A percentile compares a stretch with the other conserved stretches of the same genome.
phyloP scores from a whole-genome alignment of 768 basidiomycete species.

The Xerocomellus dryophilus region DNA sequence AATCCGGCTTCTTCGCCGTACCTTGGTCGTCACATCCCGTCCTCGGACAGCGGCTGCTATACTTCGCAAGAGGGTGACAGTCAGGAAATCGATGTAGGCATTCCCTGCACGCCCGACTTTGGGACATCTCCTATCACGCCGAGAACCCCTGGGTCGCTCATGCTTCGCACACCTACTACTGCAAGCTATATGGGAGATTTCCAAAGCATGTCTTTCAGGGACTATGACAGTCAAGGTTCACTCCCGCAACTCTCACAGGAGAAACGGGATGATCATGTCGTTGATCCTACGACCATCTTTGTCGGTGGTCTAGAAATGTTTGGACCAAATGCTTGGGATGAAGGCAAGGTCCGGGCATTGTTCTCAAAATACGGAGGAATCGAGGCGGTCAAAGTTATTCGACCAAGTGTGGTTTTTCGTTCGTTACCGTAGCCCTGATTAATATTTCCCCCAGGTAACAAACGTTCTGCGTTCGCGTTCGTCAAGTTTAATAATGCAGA shows the following conservation, averaged over 20 bases:
- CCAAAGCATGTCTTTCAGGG: slow-evolving; percentile 27
- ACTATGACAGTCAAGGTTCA: slow-evolving; percentile 21
- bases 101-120: slow-evolving; percentile 44
- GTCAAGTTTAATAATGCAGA: slow-evolving; percentile 66
- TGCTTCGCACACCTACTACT: slow-evolving; percentile 49
- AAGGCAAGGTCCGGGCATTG: slow-evolving; percentile 53
- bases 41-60: slow-evolving; percentile 19
- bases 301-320: slow-evolving; percentile 71
- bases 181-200: slow-evolving; percentile 35
- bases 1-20: slow-evolving; percentile 13
- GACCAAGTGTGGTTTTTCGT: slow-evolving; percentile 49
- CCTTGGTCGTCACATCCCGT: slow-evolving; percentile 8
- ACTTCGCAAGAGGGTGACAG: slow-evolving; percentile 21
- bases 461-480: slow-evolving; percentile 74
- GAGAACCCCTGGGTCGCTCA: slow-evolving; percentile 45
- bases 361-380: slow-evolving; percentile 67
- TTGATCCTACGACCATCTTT: slow-evolving; percentile 71
- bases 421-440: background rate
- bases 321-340: slow-evolving; percentile 66
- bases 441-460: slow-evolving; percentile 43
- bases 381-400: slow-evolving; percentile 61
- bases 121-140: slow-evolving; percentile 50
- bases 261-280: slow-evolving; percentile 35
- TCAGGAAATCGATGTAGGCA: slow-evolving; percentile 37
- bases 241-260: slow-evolving; percentile 23